These are phyloP conservation scores for Solanum ossicruentum DNA, from an alignment of 257 asterid genomes.

Conservation along the genomic window DNA sequence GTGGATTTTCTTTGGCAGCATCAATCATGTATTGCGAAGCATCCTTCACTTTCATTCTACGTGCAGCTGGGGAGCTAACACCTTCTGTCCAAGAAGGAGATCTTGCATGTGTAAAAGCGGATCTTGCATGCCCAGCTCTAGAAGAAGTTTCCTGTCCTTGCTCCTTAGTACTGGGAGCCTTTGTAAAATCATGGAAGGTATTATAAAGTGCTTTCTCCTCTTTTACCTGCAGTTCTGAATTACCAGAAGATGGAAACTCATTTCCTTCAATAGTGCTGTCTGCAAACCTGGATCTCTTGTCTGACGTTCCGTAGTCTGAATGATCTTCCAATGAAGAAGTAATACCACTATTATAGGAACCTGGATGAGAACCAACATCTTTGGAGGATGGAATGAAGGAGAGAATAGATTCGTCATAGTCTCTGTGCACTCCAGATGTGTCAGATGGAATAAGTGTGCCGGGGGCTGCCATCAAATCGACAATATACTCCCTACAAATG, in stretches of 20 bases:
- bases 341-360: constrained; percentile 30
- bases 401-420: constrained; percentile 19
- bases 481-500: constrained; percentile 79
- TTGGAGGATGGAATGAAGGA: constrained; percentile 9
- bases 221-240: constrained; percentile 11
- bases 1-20: constrained; percentile 94
- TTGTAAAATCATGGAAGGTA: constrained; percentile 15
- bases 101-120: constrained; percentile 52
- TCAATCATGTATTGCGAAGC: constrained; percentile 91
- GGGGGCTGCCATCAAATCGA: constrained; percentile 96
- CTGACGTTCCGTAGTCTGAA: constrained; percentile 14
- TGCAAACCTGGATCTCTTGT: constrained; percentile 15
- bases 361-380: constrained; percentile 19
- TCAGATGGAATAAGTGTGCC: constrained; percentile 96
- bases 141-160: constrained; percentile 20
- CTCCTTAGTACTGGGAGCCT: constrained; percentile 20
- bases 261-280: constrained; percentile 17
- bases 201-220: constrained; percentile 18
- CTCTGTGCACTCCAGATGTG: constrained; percentile 39
- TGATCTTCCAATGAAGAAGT: constrained; percentile 23
- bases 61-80: constrained; percentile 78
- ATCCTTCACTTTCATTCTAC: constrained; percentile 78
- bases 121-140: constrained; percentile 29
- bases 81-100: constrained; percentile 99
- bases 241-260: constrained; percentile 16